Evolutionary conservation across 2,329 filamentous ascomycete species (phyloP), one percentile per base, ranked within the genome.

Genomic region (Scytalidium sp.): DNA sequence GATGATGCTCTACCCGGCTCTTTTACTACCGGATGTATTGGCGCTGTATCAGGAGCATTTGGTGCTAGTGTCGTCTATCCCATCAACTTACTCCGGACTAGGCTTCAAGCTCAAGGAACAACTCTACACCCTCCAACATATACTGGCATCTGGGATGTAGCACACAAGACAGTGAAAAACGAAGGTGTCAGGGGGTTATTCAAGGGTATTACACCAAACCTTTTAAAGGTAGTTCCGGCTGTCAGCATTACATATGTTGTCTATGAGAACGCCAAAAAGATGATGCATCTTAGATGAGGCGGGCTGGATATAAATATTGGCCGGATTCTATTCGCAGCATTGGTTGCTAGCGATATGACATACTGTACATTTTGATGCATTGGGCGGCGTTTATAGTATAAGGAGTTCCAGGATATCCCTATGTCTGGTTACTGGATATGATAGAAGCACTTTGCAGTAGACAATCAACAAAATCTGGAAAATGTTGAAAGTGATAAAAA

Each of bases 1-100:
- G 90, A 96, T 57, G 90, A 96, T 58, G 85, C 90, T 39, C 69
- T 81, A 29, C 87, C 90, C 6, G 88, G 86, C 54, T 94, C 93
- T 55, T 84, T 97, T 59, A 81, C 84, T 25, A 94, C 93, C 4
- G 94, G 90, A 44, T 81, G 88, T 39, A 95, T 97, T 63, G 94
- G 94, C 44, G 94, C 92, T 3, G 85, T 90, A 44, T 96, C 90
- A 41, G 94, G 94, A 40, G 93, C 93, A 1, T 85, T 97, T 52
- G 92, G 94, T 54, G 94, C 94, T 3, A 89, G 86, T n/a, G 82
- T 93, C 11, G 94, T 99, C 29, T 99, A 99, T 64, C 94, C 94
- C 0, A 75, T 99, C 58, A 99, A 99, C 64, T 83, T 99, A 45
- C 81, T 99, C 19, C 85, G 94, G 50, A 99, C 94, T 3, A 80